Evolutionary conservation across 2,329 filamentous ascomycete species (phyloP).

Genomic region (Aspergillus calidoustus): DNA sequence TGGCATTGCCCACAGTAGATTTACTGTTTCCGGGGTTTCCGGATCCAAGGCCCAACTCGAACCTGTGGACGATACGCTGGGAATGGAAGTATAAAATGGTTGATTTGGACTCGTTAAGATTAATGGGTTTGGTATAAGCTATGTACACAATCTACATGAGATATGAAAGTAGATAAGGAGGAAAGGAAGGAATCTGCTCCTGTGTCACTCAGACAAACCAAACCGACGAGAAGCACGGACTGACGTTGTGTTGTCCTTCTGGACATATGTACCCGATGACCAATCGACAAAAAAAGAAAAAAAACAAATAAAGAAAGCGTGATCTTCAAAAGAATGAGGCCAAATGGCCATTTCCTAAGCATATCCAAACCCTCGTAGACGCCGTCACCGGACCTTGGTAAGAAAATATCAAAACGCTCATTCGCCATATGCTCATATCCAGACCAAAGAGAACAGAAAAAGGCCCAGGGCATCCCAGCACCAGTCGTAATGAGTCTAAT

Average conservation of each 20-base stretch:
- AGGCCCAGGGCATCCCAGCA: background rate
- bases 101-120: constrained; percentile 36
- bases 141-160: constrained; percentile 31
- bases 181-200: constrained; percentile 21
- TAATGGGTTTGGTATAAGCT: constrained; percentile 37
- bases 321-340: constrained; percentile 4
- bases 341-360: constrained; percentile 5
- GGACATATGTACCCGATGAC: background rate
- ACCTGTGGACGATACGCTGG: constrained; percentile 37
- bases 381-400: constrained; percentile 18
- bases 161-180: constrained; percentile 12
- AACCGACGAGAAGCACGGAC: background rate
- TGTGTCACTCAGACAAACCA: constrained; percentile 17
- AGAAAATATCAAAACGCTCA: constrained; percentile 19
- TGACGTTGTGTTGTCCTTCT: background rate
- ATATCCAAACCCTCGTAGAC: constrained; percentile 20
- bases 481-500: background rate
- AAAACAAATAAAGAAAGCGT: constrained; percentile 13
- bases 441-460: constrained; percentile 13
- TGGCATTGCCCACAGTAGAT: constrained; percentile 37
- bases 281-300: background rate
- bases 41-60: constrained; percentile 8
- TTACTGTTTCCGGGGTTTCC: constrained; percentile 22
- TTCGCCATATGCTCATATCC: constrained; percentile 26
- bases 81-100: constrained; percentile 48